These are phyloP conservation scores for Aspergillus awamori DNA, from an alignment of 2,329 filamentous ascomycete genomes.

Conservation along the genomic window DNA sequence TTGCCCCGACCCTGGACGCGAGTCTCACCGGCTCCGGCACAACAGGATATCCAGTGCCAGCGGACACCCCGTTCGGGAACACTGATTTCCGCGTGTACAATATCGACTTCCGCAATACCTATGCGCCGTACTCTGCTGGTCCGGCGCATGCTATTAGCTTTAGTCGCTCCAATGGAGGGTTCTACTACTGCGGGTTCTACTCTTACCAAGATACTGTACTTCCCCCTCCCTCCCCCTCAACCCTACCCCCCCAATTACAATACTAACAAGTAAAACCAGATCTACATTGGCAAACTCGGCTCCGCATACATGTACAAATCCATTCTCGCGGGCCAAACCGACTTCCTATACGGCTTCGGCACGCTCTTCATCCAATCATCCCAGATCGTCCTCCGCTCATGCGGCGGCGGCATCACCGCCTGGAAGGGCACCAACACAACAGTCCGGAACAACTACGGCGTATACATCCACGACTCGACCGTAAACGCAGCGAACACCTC, in stretches of 20 bases:
- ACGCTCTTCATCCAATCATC: constrained; percentile 63
- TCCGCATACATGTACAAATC: constrained; percentile 66
- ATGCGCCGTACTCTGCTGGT: constrained; percentile 55
- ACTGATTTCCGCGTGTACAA: constrained; percentile 68
- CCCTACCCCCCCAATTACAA: background rate
- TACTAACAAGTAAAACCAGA: constrained; percentile 21
- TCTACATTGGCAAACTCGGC: constrained; percentile 68
- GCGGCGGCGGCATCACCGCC: constrained; percentile 68
- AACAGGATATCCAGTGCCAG: constrained; percentile 63
- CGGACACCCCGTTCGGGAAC: constrained; percentile 65
- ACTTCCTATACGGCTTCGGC: constrained; percentile 71
- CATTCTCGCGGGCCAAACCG: constrained; percentile 66
- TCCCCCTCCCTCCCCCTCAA: background rate
- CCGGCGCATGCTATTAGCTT: constrained; percentile 64
- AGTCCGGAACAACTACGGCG: constrained; percentile 67
- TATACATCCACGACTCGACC: constrained; percentile 62
- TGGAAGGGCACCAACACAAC: constrained; percentile 72
- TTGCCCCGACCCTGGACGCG: constrained; percentile 66
- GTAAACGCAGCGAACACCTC: constrained; percentile 59
- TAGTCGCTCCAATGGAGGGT: constrained; percentile 66
- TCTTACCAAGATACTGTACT: constrained; percentile 67
- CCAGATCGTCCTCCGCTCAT: constrained; percentile 59
- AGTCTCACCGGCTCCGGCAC: constrained; percentile 64
- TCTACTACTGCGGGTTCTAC: constrained; percentile 68
- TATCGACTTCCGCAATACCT: constrained; percentile 66